Evolutionary conservation across 176 grass and related monocot species (phyloP), one percentile per base, ranked within the genome.

Genomic region (Eleusine coracana): DNA sequence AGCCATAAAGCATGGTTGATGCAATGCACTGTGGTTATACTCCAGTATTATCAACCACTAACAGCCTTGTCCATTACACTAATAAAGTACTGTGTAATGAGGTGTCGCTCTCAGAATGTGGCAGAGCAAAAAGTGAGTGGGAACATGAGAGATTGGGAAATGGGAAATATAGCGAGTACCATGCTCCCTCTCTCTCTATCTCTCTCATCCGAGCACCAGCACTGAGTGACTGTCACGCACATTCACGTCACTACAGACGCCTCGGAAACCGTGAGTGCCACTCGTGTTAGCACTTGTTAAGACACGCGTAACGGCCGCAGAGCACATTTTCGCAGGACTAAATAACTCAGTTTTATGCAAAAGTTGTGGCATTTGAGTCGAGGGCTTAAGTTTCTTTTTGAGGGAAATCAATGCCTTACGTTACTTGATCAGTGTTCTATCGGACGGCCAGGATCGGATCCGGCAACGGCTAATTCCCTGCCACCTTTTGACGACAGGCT

Each of bases 61-160:
- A 64, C 28, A 8, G 14, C 42, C 28, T 37, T 18, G 42, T 10
- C 59, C 58, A 65, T 21, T 31, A 10, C 7, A 36, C 17, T 73
- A 82, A 82, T 62, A 51, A 51, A 51, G 49, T 51, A 51, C 69
- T 39, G 65, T 7, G 9, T 62, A 15, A 77, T 64, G 60, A 28
- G 6, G 6, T 67, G 18, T 51, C 77, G 4, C 3, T 5, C 7
- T 54, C 29, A 7, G 82, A 52, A 86, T 79, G 56, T 73, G 76
- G 58, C 58, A 80, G 41, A 37, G 36, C 42, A 65, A 86, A 83
- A 79, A 25, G 51, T 54, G 64, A 41, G 9, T 36, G 66, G 38
- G 71, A 87, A 87, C 80, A 54, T 88, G 78, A 51, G 39, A 72
- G 28, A 36, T 74, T 88, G 86, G 90, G 28, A 83, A 82, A 18